Conservation (phyloP, 129 eudicot species). For the Apium graveolens region DNA sequence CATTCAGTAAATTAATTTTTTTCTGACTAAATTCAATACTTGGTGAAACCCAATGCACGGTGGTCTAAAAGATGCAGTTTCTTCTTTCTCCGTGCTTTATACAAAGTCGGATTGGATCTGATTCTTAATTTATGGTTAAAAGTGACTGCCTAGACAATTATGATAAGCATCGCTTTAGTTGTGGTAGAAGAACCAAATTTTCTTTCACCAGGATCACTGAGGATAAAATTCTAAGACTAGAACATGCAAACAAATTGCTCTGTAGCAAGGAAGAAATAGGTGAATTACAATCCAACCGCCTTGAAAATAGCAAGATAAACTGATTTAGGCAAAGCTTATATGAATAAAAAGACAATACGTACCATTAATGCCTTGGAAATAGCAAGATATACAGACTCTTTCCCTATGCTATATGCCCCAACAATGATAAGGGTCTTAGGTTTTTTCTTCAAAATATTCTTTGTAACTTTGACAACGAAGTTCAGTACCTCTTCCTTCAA, state of each 20-base stretch:
- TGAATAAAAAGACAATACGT: not conserved
- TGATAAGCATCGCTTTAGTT: too few species aligned
- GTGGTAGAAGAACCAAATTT: not conserved
- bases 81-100: not conserved
- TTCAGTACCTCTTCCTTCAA: constrained; percentile 29
- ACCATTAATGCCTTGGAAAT: constrained; percentile 37
- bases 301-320: not conserved
- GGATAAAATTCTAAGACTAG: not conserved
- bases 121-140: not conserved
- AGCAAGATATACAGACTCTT: constrained; percentile 38
- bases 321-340: not conserved
- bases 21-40: not conserved
- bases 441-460: constrained; percentile 20
- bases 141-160: not conserved
- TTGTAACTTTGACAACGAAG: constrained; percentile 24
- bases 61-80: not conserved
- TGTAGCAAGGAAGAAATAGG: not conserved
- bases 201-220: not conserved
- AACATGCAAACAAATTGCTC: not conserved
- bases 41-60: not conserved
- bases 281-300: not conserved
- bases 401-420: constrained; percentile 44
- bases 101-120: not conserved
- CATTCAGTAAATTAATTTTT: not conserved
- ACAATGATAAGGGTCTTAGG: constrained; percentile 31